Percentiles rank a stretch among this genome's conserved stretches.
Evolutionary conservation across 2,329 filamentous ascomycete species (phyloP).

Genomic region (Exophiala lecanii-corni): DNA sequence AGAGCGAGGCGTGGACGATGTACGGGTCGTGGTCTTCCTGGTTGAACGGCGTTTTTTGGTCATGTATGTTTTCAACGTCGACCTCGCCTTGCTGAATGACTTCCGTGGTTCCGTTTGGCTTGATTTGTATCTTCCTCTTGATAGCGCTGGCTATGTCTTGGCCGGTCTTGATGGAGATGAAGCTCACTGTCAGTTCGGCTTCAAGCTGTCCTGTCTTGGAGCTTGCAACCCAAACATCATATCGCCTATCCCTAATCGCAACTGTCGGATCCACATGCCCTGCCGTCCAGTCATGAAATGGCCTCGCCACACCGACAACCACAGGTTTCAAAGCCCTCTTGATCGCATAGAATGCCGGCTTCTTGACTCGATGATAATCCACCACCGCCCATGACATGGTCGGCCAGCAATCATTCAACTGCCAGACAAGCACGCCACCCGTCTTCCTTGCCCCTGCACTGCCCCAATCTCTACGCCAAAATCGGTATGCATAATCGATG

Average conservation of each 20-base stretch:
- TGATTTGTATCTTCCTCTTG: slow-evolving; percentile 42
- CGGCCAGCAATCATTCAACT: slow-evolving; percentile 51
- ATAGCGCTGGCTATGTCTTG: slow-evolving; percentile 47
- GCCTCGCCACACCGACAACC: slow-evolving; percentile 52
- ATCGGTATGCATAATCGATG: slow-evolving; percentile 55
- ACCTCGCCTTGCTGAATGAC: slow-evolving; percentile 38
- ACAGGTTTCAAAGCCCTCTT: slow-evolving; percentile 52
- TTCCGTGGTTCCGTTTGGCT: slow-evolving; percentile 52
- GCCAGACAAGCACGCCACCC: slow-evolving; percentile 42
- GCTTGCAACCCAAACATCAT: slow-evolving; percentile 52
- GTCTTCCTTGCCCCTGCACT: slow-evolving; percentile 35
- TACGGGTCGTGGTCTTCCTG: slow-evolving; percentile 43
- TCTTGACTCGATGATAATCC: slow-evolving; percentile 57
- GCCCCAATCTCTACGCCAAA: slow-evolving; percentile 46
- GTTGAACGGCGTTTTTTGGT: neutral
- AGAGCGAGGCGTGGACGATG: slow-evolving; percentile 47
- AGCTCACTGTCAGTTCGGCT: slow-evolving; percentile 37
- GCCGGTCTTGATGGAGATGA: slow-evolving; percentile 51
- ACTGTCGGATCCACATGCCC: slow-evolving; percentile 50
- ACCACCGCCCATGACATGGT: slow-evolving; percentile 59
- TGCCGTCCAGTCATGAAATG: slow-evolving; percentile 55
- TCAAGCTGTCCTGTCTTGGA: slow-evolving; percentile 31
- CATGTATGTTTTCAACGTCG: neutral
- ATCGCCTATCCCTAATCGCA: slow-evolving; percentile 41
- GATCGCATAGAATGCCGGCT: slow-evolving; percentile 58